Conservation (phyloP, 225 moss, liverwort and hornwort genomes). For the Antitrichia curtipendula region DNA sequence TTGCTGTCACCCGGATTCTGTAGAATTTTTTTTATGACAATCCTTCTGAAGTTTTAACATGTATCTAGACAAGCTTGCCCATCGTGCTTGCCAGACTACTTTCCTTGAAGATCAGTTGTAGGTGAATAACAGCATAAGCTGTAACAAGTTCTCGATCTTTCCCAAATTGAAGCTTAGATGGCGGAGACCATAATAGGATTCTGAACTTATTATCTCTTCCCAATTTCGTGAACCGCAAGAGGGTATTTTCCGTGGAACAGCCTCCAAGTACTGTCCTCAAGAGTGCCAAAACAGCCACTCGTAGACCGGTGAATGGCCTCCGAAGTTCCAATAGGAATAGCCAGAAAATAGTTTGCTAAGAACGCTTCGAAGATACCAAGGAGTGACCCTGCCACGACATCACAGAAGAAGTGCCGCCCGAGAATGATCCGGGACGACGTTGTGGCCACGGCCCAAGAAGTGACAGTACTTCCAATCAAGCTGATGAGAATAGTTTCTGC, state of each 20-base stretch:
- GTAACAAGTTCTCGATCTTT: not conserved
- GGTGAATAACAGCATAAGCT: not conserved
- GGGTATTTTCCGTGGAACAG: slow-evolving; percentile 1
- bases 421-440: slow-evolving; percentile 57
- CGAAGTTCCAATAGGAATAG: slow-evolving; percentile 19
- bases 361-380: slow-evolving; percentile 47
- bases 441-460: slow-evolving; percentile 54
- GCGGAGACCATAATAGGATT: not conserved
- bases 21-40: not conserved
- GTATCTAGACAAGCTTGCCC: not conserved
- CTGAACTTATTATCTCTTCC: not conserved
- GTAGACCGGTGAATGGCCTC: slow-evolving; percentile 17
- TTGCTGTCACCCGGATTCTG: not conserved
- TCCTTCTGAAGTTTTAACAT: not conserved
- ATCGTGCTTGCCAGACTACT: not conserved
- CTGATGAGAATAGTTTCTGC: slow-evolving; percentile 19
- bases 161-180: not conserved
- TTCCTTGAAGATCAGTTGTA: not conserved
- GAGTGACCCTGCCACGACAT: slow-evolving; percentile 47
- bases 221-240: not conserved
- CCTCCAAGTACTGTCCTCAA: not conserved
- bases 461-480: slow-evolving; percentile 8
- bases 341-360: slow-evolving; percentile 33
- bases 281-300: not conserved
- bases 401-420: slow-evolving; percentile 66